Percentiles rank a stretch among this genome's conserved stretches.
Evolutionary conservation across 805 yeast species (phyloP).

Genomic region (Cyberlindnera maclurae): DNA sequence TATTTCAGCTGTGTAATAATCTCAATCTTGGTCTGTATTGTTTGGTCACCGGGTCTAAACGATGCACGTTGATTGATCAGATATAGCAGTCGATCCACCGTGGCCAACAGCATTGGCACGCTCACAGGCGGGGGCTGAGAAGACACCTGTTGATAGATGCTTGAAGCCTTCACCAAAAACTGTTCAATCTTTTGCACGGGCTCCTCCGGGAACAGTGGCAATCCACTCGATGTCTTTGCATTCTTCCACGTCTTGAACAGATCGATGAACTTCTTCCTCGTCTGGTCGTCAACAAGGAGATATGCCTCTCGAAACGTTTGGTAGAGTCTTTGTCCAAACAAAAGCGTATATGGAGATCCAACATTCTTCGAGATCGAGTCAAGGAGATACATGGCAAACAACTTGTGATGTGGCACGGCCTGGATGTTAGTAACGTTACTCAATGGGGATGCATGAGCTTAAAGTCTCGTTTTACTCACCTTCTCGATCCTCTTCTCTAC

Average conservation of each 20-base stretch:
- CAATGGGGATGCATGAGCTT: background rate
- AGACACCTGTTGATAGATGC: conserved; percentile 28
- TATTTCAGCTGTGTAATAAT: conserved; percentile 29
- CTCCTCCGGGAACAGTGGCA: conserved; percentile 65
- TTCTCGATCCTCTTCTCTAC: conserved; percentile 67
- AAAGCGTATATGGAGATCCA: conserved; percentile 81
- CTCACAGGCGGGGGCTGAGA: conserved; percentile 13
- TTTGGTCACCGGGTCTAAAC: conserved; percentile 26
- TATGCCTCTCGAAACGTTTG: conserved; percentile 70
- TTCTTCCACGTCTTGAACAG: conserved; percentile 85
- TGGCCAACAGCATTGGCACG: conserved; percentile 24
- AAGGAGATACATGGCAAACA: conserved; percentile 74
- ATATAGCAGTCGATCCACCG: conserved; percentile 29
- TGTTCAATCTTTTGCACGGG: conserved; percentile 67
- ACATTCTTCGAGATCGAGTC: conserved; percentile 90
- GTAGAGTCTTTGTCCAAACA: conserved; percentile 65
- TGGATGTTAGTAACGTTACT: conserved; percentile 11
- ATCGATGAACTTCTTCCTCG: conserved; percentile 65
- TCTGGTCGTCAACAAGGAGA: conserved; percentile 68
- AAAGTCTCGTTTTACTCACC: conserved; percentile 25
- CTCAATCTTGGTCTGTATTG: conserved; percentile 24
- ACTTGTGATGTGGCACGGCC: conserved; percentile 77
- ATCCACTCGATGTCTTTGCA: conserved; percentile 52
- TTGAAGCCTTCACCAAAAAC: conserved; percentile 59
- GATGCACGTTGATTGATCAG: conserved; percentile 28